Conservation (phyloP, 116 monocot species). For the Zostera marina region DNA sequence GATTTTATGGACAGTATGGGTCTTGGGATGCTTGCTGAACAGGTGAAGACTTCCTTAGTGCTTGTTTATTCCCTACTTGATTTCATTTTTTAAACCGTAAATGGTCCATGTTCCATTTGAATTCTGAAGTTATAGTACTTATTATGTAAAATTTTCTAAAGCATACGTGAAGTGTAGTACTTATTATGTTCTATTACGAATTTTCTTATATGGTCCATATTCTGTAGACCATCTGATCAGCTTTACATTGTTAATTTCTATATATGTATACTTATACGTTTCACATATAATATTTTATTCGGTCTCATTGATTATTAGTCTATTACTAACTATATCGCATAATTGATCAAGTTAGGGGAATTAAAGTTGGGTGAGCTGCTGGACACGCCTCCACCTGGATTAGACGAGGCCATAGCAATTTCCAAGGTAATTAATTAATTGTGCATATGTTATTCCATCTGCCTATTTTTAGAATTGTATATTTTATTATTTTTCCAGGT, state of each 20-base stretch:
- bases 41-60: conserved; percentile 30
- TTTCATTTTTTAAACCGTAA: too few species aligned
- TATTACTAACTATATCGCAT: background rate
- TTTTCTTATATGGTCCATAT: too few species aligned
- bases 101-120: too few species aligned
- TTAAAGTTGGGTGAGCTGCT: conserved; percentile 88
- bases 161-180: too few species aligned
- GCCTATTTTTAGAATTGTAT: background rate
- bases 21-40: conserved; percentile 84
- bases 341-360: conserved; percentile 65
- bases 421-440: conserved; percentile 47
- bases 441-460: background rate
- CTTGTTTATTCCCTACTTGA: background rate
- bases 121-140: too few species aligned
- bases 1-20: conserved; percentile 99
- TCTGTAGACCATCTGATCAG: too few species aligned
- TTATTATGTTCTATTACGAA: too few species aligned
- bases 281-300: background rate
- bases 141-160: too few species aligned
- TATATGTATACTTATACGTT: background rate
- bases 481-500: conserved; percentile 39
- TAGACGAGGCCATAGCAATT: conserved; percentile 99
- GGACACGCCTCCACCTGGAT: conserved; percentile 90
- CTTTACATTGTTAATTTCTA: too few species aligned
- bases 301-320: background rate